Conservation (phyloP, 768 basidiomycete species). For the Lactarius vividus region DNA sequence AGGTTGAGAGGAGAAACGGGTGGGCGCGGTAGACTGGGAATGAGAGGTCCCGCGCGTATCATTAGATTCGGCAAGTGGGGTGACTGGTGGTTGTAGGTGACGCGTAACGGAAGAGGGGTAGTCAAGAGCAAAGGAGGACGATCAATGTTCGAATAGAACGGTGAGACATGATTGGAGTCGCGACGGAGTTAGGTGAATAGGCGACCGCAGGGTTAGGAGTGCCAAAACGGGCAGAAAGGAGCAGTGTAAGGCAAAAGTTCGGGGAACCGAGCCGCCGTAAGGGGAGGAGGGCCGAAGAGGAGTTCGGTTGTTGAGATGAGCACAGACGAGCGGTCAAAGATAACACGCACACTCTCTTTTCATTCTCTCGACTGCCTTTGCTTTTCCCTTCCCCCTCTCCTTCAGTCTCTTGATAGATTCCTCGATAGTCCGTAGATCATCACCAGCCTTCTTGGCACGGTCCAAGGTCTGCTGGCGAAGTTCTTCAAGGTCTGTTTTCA, state of each 20-base stretch:
- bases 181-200: conserved; percentile 2
- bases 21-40: conserved; percentile 42
- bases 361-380: conserved; percentile 63
- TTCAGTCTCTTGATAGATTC: conserved; percentile 75
- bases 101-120: too few species aligned
- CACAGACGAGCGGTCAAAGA: conserved; percentile 10
- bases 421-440: conserved; percentile 70
- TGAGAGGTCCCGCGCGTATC: conserved; percentile 23
- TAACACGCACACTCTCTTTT: conserved; percentile 71
- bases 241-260: background rate
- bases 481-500: conserved; percentile 58
- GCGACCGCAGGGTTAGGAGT: background rate
- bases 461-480: conserved; percentile 55
- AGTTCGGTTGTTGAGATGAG: conserved; percentile 25
- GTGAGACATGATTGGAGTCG: background rate
- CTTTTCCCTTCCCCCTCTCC: conserved; percentile 74
- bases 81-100: conserved; percentile 33
- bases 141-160: background rate
- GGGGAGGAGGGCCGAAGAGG: conserved; percentile 18
- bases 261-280: conserved; percentile 15
- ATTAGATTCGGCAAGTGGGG: conserved; percentile 50
- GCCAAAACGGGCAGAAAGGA: conserved; percentile 1
- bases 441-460: conserved; percentile 69
- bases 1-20: conserved; percentile 44
- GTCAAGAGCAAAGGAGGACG: background rate